Evolutionary conservation across 106 monocot genomes (phyloP).

Genomic region (Acorus calamus): DNA sequence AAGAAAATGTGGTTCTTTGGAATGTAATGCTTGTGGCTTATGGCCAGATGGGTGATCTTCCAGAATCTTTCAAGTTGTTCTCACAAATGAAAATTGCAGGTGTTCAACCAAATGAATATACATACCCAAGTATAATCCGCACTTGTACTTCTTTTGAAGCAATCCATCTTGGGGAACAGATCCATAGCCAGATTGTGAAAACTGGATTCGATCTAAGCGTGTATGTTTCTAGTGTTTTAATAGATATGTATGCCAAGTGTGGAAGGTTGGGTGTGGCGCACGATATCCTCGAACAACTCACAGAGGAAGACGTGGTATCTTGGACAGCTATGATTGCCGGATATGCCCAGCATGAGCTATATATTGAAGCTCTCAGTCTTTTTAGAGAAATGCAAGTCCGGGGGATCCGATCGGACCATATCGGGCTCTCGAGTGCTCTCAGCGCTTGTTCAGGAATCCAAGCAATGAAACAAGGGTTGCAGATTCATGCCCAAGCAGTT

Average conservation of each 20-base stretch:
- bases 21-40: conserved; percentile 88
- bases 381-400: conserved; percentile 43
- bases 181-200: conserved; percentile 57
- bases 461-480: conserved; percentile 40
- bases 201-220: conserved; percentile 49
- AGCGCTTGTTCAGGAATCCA: conserved; percentile 72
- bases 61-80: conserved; percentile 50
- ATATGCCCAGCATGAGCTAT: conserved; percentile 57
- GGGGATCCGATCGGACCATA: conserved; percentile 56
- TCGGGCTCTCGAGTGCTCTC: conserved; percentile 64
- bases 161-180: conserved; percentile 55
- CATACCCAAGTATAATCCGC: conserved; percentile 76
- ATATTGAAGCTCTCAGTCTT: conserved; percentile 52
- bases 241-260: conserved; percentile 87
- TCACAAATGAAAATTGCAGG: conserved; percentile 45
- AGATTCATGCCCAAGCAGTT: conserved; percentile 59
- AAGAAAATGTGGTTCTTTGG: conserved; percentile 68
- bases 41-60: conserved; percentile 49
- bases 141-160: conserved; percentile 51
- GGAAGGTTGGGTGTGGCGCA: conserved; percentile 44
- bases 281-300: conserved; percentile 35
- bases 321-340: conserved; percentile 96
- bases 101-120: conserved; percentile 54
- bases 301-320: conserved; percentile 63
- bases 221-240: conserved; percentile 56